A percentile compares a stretch with the other conserved stretches of the same genome.
These are phyloP conservation scores for Kernera saxatilis DNA, from an alignment of 345 rosid species.

Conservation along the genomic window DNA sequence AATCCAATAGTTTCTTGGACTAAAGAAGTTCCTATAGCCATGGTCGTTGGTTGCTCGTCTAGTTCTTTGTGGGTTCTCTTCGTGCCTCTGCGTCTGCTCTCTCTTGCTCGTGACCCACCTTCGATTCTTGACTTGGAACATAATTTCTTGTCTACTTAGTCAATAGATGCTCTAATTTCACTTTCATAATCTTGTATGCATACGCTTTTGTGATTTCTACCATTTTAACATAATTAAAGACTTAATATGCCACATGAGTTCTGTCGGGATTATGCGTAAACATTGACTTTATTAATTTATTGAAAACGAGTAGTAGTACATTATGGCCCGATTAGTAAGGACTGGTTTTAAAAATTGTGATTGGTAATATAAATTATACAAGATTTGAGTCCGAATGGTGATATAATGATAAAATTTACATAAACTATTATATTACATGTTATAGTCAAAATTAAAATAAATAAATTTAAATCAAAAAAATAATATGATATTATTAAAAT, in stretches of 20 bases:
- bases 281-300: not conserved
- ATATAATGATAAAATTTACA: no score
- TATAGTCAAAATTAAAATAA: no score
- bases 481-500: no score
- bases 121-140: not conserved
- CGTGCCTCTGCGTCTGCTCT: not conserved
- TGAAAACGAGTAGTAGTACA: no score
- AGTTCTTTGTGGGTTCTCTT: slow-evolving; percentile 6
- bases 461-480: no score
- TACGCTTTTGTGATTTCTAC: not conserved
- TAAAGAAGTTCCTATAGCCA: not conserved
- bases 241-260: not conserved
- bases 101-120: not conserved
- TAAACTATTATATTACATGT: no score
- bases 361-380: no score
- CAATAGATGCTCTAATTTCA: not conserved
- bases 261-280: not conserved
- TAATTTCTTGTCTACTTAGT: not conserved
- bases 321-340: no score
- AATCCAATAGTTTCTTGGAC: not conserved
- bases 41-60: slow-evolving; percentile 7
- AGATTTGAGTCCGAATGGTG: no score
- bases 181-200: not conserved
- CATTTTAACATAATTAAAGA: not conserved
- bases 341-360: no score